Evolutionary conservation across 2,329 filamentous ascomycete species (phyloP), one percentile per base, ranked within the genome.

Genomic region (Aspergillus piperis): DNA sequence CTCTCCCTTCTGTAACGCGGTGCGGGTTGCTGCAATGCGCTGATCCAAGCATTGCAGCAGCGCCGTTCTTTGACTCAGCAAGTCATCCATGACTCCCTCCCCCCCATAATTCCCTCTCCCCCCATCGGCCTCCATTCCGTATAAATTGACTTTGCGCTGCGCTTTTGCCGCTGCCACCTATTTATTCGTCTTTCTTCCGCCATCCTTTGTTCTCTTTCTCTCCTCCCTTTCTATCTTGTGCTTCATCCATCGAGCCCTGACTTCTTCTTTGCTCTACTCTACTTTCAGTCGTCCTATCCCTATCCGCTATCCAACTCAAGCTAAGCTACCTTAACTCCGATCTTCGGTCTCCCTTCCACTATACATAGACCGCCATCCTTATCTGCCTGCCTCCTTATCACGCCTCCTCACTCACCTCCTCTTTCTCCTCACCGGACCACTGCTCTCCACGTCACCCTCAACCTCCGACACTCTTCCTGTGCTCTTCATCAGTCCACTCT

Each of bases 81-180:
- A 42, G 52, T 53, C 52, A 44, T 42, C 32, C 52, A 54, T 54
- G 41, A 41, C 52, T 44, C 53, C 39, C n/a, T 6, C 15, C 11
- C 52, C 39, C 32, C 25, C 23, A 8, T 13, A 7, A 7, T 25
- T 25, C 25, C 25, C 25, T 25, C 25, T 8, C 25, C 52, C 39
- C 32, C 25, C 38, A 15, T 19, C 39, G n/a, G 21, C 21, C 19
- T 42, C 15, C 39, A n/a, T 10, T 60, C 62, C 59, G 50, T 66
- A 66, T 67, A 67, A 67, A 67, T 67, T 67, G 65, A 66, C 65
- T 67, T 63, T 67, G 57, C 54, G 53, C 59, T 60, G 56, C 62
- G 39, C 56, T 64, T 57, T 66, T 59, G 61, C 64, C 64, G 51
- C 54, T 61, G 55, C 58, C 59, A 54, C 57, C 48, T 27, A 38